Conservation (phyloP, 2,329 filamentous ascomycete species). For the Nemania sp. region DNA sequence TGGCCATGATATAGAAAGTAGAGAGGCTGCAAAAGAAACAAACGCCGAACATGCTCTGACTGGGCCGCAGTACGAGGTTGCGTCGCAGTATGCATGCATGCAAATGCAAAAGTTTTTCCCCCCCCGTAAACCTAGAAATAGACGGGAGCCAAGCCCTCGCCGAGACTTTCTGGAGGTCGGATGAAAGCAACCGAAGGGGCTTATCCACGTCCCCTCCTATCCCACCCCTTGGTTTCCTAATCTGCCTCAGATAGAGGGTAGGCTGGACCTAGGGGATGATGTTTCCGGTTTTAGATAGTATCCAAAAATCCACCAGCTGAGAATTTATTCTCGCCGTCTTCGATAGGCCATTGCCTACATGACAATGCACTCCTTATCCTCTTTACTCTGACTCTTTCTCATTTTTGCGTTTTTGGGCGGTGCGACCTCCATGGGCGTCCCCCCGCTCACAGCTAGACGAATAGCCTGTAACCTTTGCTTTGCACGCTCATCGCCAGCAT, state of each 20-base stretch:
- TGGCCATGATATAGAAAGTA: conserved; percentile 1
- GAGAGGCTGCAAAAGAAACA: conserved; percentile 11
- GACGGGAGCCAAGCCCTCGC: conserved; percentile 15
- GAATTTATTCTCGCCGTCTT: conserved; percentile 2
- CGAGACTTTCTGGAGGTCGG: conserved; percentile 18
- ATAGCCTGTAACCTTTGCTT: conserved; percentile 87
- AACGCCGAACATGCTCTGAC: conserved; percentile 26
- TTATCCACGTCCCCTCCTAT: conserved; percentile 19
- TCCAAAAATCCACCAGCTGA: conserved; percentile 15
- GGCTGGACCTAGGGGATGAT: conserved; percentile 1
- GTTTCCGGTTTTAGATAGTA: conserved; percentile 13
- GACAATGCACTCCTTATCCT: conserved; percentile 60
- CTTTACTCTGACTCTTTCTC: conserved; percentile 49
- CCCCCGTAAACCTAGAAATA: conserved; percentile 13
- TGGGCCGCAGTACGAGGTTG: conserved; percentile 10
- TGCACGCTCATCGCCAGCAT: conserved; percentile 87
- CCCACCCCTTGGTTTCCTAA: conserved; percentile 13
- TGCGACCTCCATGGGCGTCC: conserved; percentile 60
- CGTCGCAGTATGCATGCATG: conserved; percentile 26
- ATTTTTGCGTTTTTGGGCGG: conserved; percentile 57
- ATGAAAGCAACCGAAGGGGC: conserved; percentile 10
- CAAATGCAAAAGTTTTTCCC: conserved; percentile 26
- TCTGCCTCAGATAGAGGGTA: neutral
- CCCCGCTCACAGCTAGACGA: conserved; percentile 72
- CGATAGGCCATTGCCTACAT: conserved; percentile 50